Evolutionary conservation across 176 grass and related monocot genomes (phyloP), one percentile per base, ranked within the genome.

Genomic region (Eragrostis curvula): DNA sequence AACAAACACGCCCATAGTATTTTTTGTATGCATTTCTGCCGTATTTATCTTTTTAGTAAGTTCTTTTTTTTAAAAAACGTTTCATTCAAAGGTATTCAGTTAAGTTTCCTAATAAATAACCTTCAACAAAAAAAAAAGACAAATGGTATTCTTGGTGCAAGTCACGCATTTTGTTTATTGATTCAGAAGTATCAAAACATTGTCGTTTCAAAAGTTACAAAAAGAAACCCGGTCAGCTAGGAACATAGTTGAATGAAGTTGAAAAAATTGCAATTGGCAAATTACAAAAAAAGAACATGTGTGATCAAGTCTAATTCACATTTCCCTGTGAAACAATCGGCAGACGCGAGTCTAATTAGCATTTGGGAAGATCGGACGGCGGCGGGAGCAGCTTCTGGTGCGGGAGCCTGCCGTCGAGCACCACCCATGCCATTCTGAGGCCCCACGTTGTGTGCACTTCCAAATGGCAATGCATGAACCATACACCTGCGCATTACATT

Each of bases 391-490:
- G 62, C 65, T 85, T 85, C 68, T 92, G 59, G 83, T 64, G 46
- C 1, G 83, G 86, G 16, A 51, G 58, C 11, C 7, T 75, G 50
- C 90, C 90, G 15, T 88, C 82, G 9, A 69, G 41, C 52, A 88
- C 90, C 68, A 79, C 1, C 75, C 82, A 92, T 8, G 90, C 90
- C 90, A 92, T 92, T 16, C 28, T 86, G 20, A 88, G 61, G 3
- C 90, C 90, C 90, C 90, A 92, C 0, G 73, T 60, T 0, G 79
- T 86, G 30, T 88, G 90, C 66, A 45, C 90, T 68, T 92, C 90
- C 63, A 92, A 70, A 25, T 92, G 90, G 55, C 90, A 92, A 9
- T 92, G 90, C 90, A 92, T 85, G 69, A 92, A 86, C 90, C 90
- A 92, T 3, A 89, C 90, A 65, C 90, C 89, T 91, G 72, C 50